phyloP scores from a whole-genome alignment of 1,284 basidiomycete species.

The Phenoliferia sp. region DNA sequence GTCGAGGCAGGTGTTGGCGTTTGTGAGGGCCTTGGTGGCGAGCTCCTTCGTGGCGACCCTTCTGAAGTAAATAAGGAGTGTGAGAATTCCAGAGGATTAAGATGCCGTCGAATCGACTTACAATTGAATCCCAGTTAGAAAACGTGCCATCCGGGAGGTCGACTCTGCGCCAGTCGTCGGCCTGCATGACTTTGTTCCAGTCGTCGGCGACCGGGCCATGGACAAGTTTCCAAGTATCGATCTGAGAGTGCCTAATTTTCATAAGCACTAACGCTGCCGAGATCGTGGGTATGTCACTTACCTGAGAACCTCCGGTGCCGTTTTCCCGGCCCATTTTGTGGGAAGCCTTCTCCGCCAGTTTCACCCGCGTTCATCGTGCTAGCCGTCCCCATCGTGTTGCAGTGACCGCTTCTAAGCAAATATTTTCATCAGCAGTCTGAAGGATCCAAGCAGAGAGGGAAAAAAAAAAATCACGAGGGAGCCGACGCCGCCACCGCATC shows the following conservation, averaged over 20 bases:
- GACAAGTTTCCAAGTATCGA: not conserved
- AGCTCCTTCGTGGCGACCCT: no score
- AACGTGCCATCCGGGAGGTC: no score
- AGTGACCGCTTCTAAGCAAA: not conserved
- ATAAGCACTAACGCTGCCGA: not conserved
- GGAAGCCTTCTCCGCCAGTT: not conserved
- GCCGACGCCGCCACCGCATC: not conserved
- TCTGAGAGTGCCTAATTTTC: not conserved
- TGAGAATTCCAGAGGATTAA: no score
- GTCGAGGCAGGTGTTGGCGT: no score
- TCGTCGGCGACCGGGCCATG: not conserved
- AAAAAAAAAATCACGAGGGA: not conserved
- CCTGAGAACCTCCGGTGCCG: no score
- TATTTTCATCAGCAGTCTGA: not conserved
- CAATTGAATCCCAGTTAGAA: no score
- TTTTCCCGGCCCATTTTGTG: not conserved
- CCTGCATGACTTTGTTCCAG: not conserved
- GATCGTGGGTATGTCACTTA: no score
- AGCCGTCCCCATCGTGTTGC: not conserved
- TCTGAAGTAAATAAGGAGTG: no score
- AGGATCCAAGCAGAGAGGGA: not conserved
- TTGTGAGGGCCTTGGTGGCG: no score
- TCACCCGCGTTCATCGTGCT: not conserved
- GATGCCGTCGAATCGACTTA: no score
- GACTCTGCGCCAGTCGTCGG: no score